Base-by-base conservation (phyloP, 306 rosid species). In the Quercus robur region DNA sequence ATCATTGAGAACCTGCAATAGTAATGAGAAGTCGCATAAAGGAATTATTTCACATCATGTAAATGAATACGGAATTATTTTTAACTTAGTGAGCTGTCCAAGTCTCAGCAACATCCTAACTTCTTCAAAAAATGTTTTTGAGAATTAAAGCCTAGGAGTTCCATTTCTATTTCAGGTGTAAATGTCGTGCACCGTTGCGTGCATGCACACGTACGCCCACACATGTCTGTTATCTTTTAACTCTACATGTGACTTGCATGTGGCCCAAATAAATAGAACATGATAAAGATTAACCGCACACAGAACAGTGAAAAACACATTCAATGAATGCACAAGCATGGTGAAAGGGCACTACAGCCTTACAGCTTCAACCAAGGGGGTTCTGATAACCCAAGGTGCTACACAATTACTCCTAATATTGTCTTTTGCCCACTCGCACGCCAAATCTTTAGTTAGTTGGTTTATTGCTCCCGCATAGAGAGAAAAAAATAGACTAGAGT, bases 231-330 rank as follows among this genome's bases (percentile, higher is more conserved):
- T 11, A 11, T 46, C 54, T 46, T 46, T 12, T 46, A 46, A 11
- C 1, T 46, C 54, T 46, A 46, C 4, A 46, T 0, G 0, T 13
- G 31, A 38, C 75, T 33, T 78, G 86, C 0, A 80, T 86, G 17
- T 89, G 82, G 75, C 86, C 86, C 69, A 89, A 38, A 38, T 38
- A 38, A 38, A 2, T 7, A 38, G 44, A 38, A 38, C 2, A 38
- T 38, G 44, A 38, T 2, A 38, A 38, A 38, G 54, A 46, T 46
- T 11, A 46, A 46, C 54, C 11, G 54, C 54, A 46, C 15, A 46
- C 54, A 3, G 26, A 20, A 5, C 3, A n/a, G 21, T 19, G 21
- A 20, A 19, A n/a, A 3, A 8, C 21, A 20, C 21, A 2, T n/a
- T 23, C 30, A 59, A 11, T 10, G 17, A 38, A 62, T 4, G 38